A percentile compares a stretch with the other conserved stretches of the same genome.
Conservation (phyloP, 192 early-diverging fungal species). For the Chytriomyces sp. region DNA sequence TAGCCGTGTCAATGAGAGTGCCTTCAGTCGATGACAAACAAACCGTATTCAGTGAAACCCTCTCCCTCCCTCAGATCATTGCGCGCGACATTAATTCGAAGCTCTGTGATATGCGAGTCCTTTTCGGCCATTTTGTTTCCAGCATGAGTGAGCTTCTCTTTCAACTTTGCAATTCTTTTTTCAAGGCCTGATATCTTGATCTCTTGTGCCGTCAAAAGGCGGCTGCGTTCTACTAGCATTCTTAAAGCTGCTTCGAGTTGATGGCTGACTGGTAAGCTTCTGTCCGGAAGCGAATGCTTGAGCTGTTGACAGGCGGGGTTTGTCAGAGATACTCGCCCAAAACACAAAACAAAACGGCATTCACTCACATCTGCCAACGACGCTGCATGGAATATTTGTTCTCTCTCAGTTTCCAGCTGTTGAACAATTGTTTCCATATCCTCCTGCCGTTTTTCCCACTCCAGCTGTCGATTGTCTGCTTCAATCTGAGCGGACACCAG, state of each 20-base stretch:
- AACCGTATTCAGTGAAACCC: constrained; percentile 11
- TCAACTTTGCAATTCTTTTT: constrained; percentile 32
- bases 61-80: constrained; percentile 26
- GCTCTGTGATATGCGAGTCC: constrained; percentile 36
- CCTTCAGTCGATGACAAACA: background rate
- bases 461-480: constrained; percentile 44
- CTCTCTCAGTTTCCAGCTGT: constrained; percentile 54
- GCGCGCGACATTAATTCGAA: constrained; percentile 28
- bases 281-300: constrained; percentile 50
- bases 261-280: constrained; percentile 53
- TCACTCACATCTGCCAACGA: constrained; percentile 44
- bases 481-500: constrained; percentile 38
- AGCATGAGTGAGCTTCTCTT: constrained; percentile 20
- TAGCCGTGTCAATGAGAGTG: too few species aligned
- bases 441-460: constrained; percentile 57
- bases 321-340: background rate
- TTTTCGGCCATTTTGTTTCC: constrained; percentile 24
- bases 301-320: constrained; percentile 9
- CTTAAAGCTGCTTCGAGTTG: constrained; percentile 55
- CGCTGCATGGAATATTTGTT: constrained; percentile 49
- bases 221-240: constrained; percentile 48
- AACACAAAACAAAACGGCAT: background rate
- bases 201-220: constrained; percentile 45
- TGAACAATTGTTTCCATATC: constrained; percentile 48
- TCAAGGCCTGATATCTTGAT: constrained; percentile 48